Evolutionary conservation across 768 basidiomycete species (phyloP).

Genomic region (Calocybe cyanea): DNA sequence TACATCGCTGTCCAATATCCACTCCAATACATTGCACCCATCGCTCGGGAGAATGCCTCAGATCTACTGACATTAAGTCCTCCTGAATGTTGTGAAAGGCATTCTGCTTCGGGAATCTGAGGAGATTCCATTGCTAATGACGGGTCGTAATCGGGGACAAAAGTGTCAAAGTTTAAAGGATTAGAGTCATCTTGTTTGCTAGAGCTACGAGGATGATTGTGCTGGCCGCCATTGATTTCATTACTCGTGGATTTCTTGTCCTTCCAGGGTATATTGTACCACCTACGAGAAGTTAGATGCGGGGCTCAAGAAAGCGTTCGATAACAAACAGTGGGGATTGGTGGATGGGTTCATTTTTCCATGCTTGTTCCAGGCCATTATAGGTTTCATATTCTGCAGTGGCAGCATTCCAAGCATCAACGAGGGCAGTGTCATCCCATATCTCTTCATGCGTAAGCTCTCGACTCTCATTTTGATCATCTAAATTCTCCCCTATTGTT

Average conservation of each 20-base stretch:
- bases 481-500: conserved; percentile 19
- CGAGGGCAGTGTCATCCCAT: conserved; percentile 83
- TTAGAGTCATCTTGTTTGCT: conserved; percentile 44
- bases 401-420: conserved; percentile 83
- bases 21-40: conserved; percentile 81
- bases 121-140: conserved; percentile 34
- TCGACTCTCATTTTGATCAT: conserved; percentile 43
- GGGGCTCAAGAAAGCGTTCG: background rate
- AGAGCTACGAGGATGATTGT: conserved; percentile 1
- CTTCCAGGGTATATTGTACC: conserved; percentile 65
- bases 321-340: conserved; percentile 67
- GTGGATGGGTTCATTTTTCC: conserved; percentile 69
- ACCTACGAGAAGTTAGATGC: conserved; percentile 39
- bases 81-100: conserved; percentile 24
- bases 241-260: background rate
- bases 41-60: conserved; percentile 71
- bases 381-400: conserved; percentile 74
- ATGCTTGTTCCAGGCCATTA: conserved; percentile 65
- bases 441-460: conserved; percentile 70
- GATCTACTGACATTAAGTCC: conserved; percentile 53
- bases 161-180: conserved; percentile 68
- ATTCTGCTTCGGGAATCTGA: conserved; percentile 17
- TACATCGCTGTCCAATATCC: conserved; percentile 89
- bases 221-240: too few relatives aligned
- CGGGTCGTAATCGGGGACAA: conserved; percentile 67